A percentile compares a stretch with the other conserved stretches of the same genome.
phyloP scores from a whole-genome alignment of 352 stramenopile species.

The Phytophthora nicotianae region DNA sequence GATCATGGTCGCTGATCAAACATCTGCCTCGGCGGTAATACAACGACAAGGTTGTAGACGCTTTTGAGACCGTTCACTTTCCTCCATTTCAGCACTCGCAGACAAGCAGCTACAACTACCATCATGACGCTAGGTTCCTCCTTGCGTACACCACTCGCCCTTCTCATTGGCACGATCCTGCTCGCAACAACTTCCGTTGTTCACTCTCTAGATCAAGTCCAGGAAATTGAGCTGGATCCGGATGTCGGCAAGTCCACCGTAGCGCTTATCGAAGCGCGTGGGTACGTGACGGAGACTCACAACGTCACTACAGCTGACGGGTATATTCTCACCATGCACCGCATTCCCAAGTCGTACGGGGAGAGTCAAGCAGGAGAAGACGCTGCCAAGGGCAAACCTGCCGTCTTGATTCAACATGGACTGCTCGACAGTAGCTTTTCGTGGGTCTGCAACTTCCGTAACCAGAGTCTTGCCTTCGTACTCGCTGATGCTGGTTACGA shows the following conservation, averaged over 20 bases:
- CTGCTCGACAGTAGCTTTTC: conserved; percentile 60
- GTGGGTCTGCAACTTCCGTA: conserved; percentile 58
- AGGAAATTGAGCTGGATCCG: conserved; percentile 27
- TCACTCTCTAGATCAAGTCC: conserved; percentile 22
- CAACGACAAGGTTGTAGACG: conserved; percentile 4
- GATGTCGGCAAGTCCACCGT: conserved; percentile 37
- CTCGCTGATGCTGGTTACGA: conserved; percentile 60
- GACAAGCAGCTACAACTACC: not conserved
- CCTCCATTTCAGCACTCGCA: conserved; percentile 5
- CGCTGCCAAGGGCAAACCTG: conserved; percentile 39
- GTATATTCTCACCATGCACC: conserved; percentile 63
- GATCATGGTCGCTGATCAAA: conserved; percentile 22
- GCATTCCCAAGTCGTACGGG: conserved; percentile 51
- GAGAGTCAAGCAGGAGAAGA: conserved; percentile 30
- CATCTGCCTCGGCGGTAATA: conserved; percentile 11
- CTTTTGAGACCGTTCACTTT: conserved; percentile 1
- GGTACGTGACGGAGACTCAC: conserved; percentile 51
- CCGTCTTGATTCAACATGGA: conserved; percentile 52
- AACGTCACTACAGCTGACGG: conserved; percentile 47
- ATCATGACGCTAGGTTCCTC: conserved; percentile 12
- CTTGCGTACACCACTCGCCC: conserved; percentile 1
- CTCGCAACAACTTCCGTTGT: conserved; percentile 12
- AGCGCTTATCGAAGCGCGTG: conserved; percentile 37
- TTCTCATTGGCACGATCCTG: conserved; percentile 7
- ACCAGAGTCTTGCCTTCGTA: conserved; percentile 56